Base-by-base conservation (phyloP, 805 yeast genomes). In the Maudiozyma serrabonitensis region DNA sequence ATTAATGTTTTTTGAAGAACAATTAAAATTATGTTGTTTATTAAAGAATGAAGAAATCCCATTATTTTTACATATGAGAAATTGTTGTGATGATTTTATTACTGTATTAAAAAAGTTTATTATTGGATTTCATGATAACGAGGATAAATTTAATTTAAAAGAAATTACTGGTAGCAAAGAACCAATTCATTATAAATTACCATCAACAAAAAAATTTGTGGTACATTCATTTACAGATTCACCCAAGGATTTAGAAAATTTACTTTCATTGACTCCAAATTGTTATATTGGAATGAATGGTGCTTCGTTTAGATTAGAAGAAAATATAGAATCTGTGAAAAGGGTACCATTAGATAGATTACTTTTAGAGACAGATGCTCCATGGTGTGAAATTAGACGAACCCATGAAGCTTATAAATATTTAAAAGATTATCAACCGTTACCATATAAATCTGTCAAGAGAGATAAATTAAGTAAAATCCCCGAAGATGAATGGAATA, bases 201-300 rank as follows among this genome's bases (percentile, higher is more conserved):
- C 54, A 26, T 47, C 59, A 1, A 47, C 69, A 0, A 59, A 76
- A 35, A 75, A 78, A 40, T 91, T 93, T n/a, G 91, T 93, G 6
- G 91, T 93, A 1, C 99, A 93, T 66, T 90, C 98, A 1, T 93
- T 91, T 66, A 91, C 99, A 0, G 99, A 97, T 2, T 73, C 88
- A 0, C 50, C 64, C 15, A 76, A 72, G 5, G 97, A 93, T 54
- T 66, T 88, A 53, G 57, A 73, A 6, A 71, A 72, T 46, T 59
- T 89, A 26, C 64, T 90, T 19, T 69, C 69, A 0, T 63, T 79
- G 45, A 56, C 66, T 4, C 52, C 55, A 11, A 63, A 65, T 46
- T 56, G 59, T 45, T 85, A 72, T 55, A 77, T 93, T 46, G 89
- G 98, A 41, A 72, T 93, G 52, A 93, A 93, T 64, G 99, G 99